A percentile compares a stretch with the other conserved stretches of the same genome.
Conservation (phyloP, 768 basidiomycete genomes). For the Mycena amicta region DNA sequence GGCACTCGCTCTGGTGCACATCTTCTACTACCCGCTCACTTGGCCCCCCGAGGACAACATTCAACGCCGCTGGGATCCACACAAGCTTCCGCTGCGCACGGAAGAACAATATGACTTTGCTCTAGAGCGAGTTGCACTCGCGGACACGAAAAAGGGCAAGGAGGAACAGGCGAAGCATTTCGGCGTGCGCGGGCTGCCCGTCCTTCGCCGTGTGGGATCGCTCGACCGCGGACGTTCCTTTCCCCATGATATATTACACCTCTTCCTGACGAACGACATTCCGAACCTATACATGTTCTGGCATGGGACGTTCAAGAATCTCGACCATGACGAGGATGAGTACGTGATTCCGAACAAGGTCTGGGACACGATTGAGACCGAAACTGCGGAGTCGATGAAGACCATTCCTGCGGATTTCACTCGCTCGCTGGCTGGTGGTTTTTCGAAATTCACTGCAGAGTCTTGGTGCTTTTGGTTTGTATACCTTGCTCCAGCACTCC, state of each 20-base stretch:
- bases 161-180: no score
- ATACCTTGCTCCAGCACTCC: neutral
- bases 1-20: neutral
- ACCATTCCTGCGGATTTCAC: neutral
- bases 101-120: neutral
- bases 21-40: neutral
- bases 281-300: slow-evolving; percentile 13
- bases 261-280: slow-evolving; percentile 11
- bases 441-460: neutral
- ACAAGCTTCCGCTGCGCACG: neutral
- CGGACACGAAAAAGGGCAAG: neutral
- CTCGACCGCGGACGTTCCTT: slow-evolving; percentile 7
- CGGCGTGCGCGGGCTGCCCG: no score
- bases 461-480: neutral
- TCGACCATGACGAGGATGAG: slow-evolving; percentile 7
- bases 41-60: neutral
- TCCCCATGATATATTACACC: slow-evolving; percentile 25
- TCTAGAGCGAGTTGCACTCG: neutral
- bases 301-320: slow-evolving; percentile 14
- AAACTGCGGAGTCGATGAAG: neutral
- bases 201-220: slow-evolving; percentile 10
- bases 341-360: neutral
- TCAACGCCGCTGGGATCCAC: neutral
- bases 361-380: slow-evolving; percentile 3
- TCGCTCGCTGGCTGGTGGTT: neutral